These are phyloP conservation scores for Cucurbita moschata DNA, from an alignment of 306 rosid genomes.

Conservation along the genomic window DNA sequence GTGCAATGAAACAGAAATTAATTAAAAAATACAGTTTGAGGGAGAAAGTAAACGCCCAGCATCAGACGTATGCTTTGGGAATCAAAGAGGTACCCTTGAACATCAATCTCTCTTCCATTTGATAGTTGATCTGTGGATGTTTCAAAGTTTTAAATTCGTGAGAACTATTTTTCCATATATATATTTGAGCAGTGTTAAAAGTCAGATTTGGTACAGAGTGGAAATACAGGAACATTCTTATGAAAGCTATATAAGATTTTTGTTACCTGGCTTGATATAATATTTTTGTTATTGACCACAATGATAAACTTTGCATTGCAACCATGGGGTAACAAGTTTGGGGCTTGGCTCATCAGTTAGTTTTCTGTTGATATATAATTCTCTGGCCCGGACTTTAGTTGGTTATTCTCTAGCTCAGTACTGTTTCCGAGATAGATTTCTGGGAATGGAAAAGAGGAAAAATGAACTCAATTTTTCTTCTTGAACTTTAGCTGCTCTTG, in stretches of 20 bases:
- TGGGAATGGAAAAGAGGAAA: neutral
- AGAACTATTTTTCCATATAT: neutral
- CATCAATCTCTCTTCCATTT: neutral
- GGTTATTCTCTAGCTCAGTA: neutral
- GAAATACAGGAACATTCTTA: neutral
- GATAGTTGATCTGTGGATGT: neutral
- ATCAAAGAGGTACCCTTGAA: constrained; percentile 57
- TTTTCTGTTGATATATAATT: neutral
- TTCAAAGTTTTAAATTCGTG: neutral
- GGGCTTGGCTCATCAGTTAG: neutral
- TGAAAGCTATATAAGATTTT: neutral
- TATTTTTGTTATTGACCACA: neutral
- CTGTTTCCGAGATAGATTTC: neutral
- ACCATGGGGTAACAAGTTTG: neutral
- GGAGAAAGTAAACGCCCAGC: constrained; percentile 62
- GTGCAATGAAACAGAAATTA: constrained; percentile 33
- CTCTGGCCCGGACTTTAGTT: neutral
- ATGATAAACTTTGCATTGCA: neutral
- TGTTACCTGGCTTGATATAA: neutral
- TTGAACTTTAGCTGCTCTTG: neutral
- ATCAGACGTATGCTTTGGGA: constrained; percentile 95
- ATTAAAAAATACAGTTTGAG: constrained; percentile 61
- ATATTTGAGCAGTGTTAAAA: neutral
- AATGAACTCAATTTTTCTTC: neutral
- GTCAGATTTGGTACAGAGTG: neutral